phyloP scores from a whole-genome alignment of 495 filamentous ascomycete genomes.

The Tuber melanosporum region DNA sequence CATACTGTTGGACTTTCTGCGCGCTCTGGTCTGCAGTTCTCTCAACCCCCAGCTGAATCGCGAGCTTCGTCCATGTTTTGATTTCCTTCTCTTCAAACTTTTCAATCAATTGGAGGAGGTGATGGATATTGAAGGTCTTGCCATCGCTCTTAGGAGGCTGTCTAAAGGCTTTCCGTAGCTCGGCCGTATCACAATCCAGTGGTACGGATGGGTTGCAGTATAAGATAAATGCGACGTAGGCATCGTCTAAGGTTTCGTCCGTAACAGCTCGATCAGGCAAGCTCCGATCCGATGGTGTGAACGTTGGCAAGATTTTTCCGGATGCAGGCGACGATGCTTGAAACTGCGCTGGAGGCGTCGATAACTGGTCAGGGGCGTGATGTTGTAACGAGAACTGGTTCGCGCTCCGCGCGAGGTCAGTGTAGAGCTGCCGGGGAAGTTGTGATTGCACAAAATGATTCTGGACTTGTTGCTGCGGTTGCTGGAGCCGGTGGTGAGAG shows the following conservation, averaged over 20 bases:
- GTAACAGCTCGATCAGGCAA: slow-evolving; percentile 67
- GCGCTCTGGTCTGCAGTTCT: slow-evolving; percentile 85
- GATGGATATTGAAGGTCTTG: slow-evolving; percentile 79
- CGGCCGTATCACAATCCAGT: slow-evolving; percentile 60
- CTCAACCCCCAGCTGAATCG: slow-evolving; percentile 83
- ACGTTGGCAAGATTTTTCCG: slow-evolving; percentile 31
- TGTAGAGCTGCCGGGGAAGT: slow-evolving; percentile 34
- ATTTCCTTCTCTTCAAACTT: slow-evolving; percentile 80
- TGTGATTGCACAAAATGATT: slow-evolving; percentile 28
- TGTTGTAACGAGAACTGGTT: slow-evolving; percentile 37
- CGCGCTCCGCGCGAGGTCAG: slow-evolving; percentile 37
- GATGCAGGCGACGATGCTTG: slow-evolving; percentile 25
- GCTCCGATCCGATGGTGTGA: slow-evolving; percentile 36
- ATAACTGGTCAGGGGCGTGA: slow-evolving; percentile 25
- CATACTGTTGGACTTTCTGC: slow-evolving; percentile 97
- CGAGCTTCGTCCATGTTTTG: slow-evolving; percentile 93
- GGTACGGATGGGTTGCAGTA: slow-evolving; percentile 82
- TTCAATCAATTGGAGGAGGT: slow-evolving; percentile 74
- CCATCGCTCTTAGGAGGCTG: slow-evolving; percentile 85
- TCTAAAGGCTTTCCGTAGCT: slow-evolving; percentile 73
- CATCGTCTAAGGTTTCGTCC: slow-evolving; percentile 71
- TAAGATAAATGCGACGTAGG: slow-evolving; percentile 81
- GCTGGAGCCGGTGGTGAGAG: slow-evolving; percentile 24
- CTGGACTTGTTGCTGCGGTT: slow-evolving; percentile 24
- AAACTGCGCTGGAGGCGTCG: slow-evolving; percentile 26